Base-by-base conservation (phyloP, 2,329 filamentous ascomycete species). In the Capronia americana region DNA sequence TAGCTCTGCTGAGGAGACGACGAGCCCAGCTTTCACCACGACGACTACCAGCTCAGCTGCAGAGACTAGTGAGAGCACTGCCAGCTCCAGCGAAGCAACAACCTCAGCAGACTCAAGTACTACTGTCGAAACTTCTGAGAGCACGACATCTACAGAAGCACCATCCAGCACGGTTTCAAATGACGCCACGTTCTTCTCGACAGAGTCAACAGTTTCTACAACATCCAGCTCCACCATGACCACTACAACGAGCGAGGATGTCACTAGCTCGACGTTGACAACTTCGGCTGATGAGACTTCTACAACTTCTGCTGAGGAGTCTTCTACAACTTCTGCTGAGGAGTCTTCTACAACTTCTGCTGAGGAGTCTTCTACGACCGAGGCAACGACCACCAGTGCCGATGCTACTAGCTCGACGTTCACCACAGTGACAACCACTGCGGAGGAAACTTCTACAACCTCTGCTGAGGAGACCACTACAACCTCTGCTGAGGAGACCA, bases 21-120 rank as follows among this genome's bases (percentile, higher is more conserved):
- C 58, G 51, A 61, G 58, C 58, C 34, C 44, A 23, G 59, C 11
- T 26, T 30, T 48, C 4, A 57, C 46, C 57, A 34, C 26, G 7
- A 58, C 59, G 38, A 32, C 62, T 58, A 65, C 20, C 24, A 61
- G 54, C 24, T 60, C 62, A 54, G 60, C 12, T 24, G n/a, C 17
- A 53, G n/a, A n/a, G n/a, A n/a, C n/a, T n/a, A n/a, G n/a, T n/a
- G n/a, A n/a, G n/a, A 53, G 48, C 41, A 46, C 4, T 20, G n/a
- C 41, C n/a, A n/a, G n/a, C n/a, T n/a, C 44, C 23, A 48, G 17
- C 44, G n/a, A 8, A 24, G 23, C n/a, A 3, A 20, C n/a, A 17
- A 48, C 20, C 10, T 48, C 44, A 48, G 44, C 14, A 48, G 8
- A 4, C 7, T 57, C 55, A 24, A 57, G 28, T 14, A 58, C 56